A percentile compares a stretch with the other conserved stretches of the same genome.
Conservation (phyloP, 139 green algal genomes). For the Chlamydomonas sp. region DNA sequence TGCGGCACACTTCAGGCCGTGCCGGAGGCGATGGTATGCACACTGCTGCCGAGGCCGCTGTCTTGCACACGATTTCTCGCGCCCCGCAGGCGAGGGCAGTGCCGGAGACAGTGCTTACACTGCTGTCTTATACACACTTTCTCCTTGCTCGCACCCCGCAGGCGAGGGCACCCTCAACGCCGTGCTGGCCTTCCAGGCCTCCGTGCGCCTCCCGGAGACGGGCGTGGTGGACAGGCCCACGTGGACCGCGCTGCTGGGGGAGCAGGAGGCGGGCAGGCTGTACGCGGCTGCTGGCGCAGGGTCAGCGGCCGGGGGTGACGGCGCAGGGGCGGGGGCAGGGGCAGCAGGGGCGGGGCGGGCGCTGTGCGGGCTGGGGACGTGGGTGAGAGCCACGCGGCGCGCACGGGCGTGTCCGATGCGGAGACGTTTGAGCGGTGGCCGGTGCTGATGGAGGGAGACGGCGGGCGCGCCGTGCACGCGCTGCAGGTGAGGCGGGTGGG, state of each 20-base stretch:
- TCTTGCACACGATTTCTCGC: too few species aligned
- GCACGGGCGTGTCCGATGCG: background rate
- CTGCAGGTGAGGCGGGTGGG: constrained; percentile 44
- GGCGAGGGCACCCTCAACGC: constrained; percentile 51
- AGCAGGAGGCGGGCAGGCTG: constrained; percentile 4
- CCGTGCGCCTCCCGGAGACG: constrained; percentile 71
- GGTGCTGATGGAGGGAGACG: constrained; percentile 56
- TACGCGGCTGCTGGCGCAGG: constrained; percentile 7
- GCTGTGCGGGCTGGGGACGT: background rate
- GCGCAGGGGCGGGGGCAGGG: background rate
- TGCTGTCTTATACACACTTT: too few species aligned
- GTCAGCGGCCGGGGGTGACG: constrained; percentile 8
- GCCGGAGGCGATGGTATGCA: too few species aligned
- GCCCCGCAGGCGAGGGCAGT: too few species aligned
- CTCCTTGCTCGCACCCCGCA: background rate
- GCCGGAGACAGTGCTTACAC: too few species aligned
- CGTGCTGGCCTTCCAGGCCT: constrained; percentile 71
- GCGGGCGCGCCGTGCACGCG: constrained; percentile 52
- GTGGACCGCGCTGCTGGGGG: constrained; percentile 25
- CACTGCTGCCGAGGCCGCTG: too few species aligned
- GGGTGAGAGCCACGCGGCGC: background rate
- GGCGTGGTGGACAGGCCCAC: constrained; percentile 35
- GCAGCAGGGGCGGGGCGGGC: background rate
- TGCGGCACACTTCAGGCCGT: too few species aligned
- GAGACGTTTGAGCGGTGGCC: constrained; percentile 31